phyloP scores from a whole-genome alignment of 768 basidiomycete species.

The Mycena belliarum region DNA sequence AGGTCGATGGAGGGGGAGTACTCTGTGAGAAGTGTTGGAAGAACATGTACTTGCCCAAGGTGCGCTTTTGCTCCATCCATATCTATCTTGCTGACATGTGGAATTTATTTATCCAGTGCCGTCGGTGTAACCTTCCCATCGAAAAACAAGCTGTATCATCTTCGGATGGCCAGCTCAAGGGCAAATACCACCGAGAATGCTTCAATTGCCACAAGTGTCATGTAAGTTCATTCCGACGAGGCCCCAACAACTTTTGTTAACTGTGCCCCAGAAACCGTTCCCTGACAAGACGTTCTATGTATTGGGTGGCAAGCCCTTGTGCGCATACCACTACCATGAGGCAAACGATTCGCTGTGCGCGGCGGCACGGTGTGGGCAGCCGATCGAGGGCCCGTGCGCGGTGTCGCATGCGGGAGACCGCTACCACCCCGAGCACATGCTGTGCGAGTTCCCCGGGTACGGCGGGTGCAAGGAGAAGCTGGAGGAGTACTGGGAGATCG shows the following conservation, averaged over 20 bases:
- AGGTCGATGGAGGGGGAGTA: constrained; percentile 71
- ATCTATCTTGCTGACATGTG: constrained; percentile 3
- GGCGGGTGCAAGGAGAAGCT: constrained; percentile 54
- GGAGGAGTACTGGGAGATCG: constrained; percentile 89
- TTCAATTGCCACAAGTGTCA: constrained; percentile 88
- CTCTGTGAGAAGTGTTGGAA: constrained; percentile 95
- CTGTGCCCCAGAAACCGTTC: constrained; percentile 68
- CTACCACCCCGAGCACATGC: constrained; percentile 87
- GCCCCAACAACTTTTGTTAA: background rate
- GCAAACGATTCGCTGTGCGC: constrained; percentile 88
- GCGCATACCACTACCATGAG: constrained; percentile 92
- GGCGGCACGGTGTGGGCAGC: constrained; percentile 74
- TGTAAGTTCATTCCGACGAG: constrained; percentile 35
- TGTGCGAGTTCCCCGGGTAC: constrained; percentile 68
- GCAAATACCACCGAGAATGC: constrained; percentile 91
- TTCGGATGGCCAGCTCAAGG: constrained; percentile 91
- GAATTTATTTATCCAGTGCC: constrained; percentile 56
- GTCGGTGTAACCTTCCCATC: constrained; percentile 82
- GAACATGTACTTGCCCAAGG: constrained; percentile 93
- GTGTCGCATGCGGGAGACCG: constrained; percentile 78
- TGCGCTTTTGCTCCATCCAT: constrained; percentile 32
- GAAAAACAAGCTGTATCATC: constrained; percentile 91
- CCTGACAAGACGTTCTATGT: constrained; percentile 93
- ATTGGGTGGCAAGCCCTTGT: constrained; percentile 85
- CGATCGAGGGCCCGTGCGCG: constrained; percentile 93